Conservation (phyloP, 768 basidiomycete genomes). For the Mycena floridula region DNA sequence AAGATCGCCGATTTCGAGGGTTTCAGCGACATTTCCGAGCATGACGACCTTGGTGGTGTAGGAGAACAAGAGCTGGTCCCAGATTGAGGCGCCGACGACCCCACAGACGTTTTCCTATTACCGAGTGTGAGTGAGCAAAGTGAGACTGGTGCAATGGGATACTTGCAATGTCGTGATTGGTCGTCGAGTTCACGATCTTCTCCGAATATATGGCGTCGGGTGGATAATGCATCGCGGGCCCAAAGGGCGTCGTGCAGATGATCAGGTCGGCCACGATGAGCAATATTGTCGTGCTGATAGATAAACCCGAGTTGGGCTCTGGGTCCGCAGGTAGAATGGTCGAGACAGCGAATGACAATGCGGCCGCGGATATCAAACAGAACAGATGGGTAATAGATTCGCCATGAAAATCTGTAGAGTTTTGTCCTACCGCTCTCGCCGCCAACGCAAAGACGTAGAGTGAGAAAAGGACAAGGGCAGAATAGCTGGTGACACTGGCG, state of each 20-base stretch:
- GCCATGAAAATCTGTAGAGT: slow-evolving; percentile 33
- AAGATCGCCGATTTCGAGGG: slow-evolving; percentile 82
- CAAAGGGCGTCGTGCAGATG: slow-evolving; percentile 55
- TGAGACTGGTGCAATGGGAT: too few species aligned
- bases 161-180: too few species aligned
- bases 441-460: slow-evolving; percentile 55
- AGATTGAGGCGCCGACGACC: slow-evolving; percentile 48
- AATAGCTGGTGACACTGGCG: slow-evolving; percentile 36
- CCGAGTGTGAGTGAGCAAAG: too few species aligned
- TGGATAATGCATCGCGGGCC: slow-evolving; percentile 72
- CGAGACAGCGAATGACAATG: slow-evolving; percentile 34
- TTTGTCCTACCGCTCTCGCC: slow-evolving; percentile 43
- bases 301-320: slow-evolving; percentile 18
- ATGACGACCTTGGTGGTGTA: slow-evolving; percentile 86
- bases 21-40: slow-evolving; percentile 69
- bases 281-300: slow-evolving; percentile 40
- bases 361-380: slow-evolving; percentile 43
- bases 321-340: slow-evolving; percentile 51
- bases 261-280: slow-evolving; percentile 38
- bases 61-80: slow-evolving; percentile 69
- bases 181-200: slow-evolving; percentile 53
- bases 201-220: slow-evolving; percentile 69
- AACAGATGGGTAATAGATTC: slow-evolving; percentile 58
- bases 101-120: slow-evolving; percentile 79
- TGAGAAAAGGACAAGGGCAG: slow-evolving; percentile 33